A percentile compares a stretch with the other conserved stretches of the same genome.
Conservation (phyloP, 495 filamentous ascomycete genomes). For the Lasiosphaeria hispida region DNA sequence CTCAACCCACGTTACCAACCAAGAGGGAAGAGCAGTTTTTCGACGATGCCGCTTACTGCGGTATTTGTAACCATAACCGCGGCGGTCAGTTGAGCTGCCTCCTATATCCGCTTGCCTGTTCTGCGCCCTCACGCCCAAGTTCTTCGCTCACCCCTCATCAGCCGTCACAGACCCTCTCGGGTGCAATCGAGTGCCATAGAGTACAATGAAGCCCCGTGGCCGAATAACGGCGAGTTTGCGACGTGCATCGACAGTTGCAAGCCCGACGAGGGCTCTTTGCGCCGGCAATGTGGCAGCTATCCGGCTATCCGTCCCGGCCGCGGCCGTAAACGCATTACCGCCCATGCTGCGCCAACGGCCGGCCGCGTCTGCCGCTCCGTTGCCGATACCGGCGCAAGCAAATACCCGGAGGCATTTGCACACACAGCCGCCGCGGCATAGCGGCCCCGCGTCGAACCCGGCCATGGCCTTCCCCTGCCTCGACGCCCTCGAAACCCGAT, state of each 20-base stretch:
- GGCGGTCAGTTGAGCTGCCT: too few relatives aligned
- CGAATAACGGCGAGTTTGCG: conserved; percentile 5
- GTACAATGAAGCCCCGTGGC: conserved; percentile 22
- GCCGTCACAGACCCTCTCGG: too few relatives aligned
- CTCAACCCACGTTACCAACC: too few relatives aligned
- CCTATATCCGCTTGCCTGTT: background rate
- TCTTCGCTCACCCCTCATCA: background rate
- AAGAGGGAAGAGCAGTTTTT: background rate
- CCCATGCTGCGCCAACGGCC: background rate
- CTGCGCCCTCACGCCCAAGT: background rate
- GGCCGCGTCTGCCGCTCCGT: background rate
- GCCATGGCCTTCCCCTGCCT: conserved; percentile 94
- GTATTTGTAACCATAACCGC: background rate
- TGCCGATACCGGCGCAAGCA: background rate
- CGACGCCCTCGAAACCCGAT: conserved; percentile 81
- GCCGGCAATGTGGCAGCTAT: conserved; percentile 10
- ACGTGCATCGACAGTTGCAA: background rate
- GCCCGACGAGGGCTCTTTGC: background rate
- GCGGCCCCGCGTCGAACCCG: conserved; percentile 69
- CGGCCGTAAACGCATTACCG: background rate
- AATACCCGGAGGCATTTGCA: conserved; percentile 27
- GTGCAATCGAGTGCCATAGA: background rate
- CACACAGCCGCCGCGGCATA: conserved; percentile 30
- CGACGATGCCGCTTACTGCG: background rate
- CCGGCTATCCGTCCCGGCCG: background rate